Evolutionary conservation across 2,329 filamentous ascomycete species (phyloP).

Genomic region (Diplodia sapinea): DNA sequence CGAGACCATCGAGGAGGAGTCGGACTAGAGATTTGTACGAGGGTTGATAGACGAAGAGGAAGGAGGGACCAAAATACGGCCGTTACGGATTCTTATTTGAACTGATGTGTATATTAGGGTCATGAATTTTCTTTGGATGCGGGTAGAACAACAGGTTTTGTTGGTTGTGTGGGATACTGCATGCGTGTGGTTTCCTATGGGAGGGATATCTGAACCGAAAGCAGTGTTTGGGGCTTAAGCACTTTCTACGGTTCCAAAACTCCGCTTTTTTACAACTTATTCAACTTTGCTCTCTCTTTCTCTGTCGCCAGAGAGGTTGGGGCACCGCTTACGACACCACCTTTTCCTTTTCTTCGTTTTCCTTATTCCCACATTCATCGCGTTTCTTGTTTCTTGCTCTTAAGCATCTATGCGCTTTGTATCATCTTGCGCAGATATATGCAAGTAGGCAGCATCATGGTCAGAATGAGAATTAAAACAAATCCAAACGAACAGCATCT

Average conservation of each 20-base stretch:
- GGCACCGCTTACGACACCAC: neutral
- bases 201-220: neutral
- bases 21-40: neutral
- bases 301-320: neutral
- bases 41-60: neutral
- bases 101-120: constrained; percentile 25
- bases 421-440: constrained; percentile 18
- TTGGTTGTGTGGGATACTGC: neutral
- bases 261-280: neutral
- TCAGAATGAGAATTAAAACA: neutral
- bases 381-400: neutral
- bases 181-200: neutral
- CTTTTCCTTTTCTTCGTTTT: neutral
- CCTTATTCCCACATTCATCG: neutral
- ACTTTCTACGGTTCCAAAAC: neutral
- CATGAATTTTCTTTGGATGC: neutral
- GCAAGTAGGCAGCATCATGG: constrained; percentile 24
- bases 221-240: neutral
- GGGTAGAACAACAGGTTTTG: neutral
- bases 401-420: neutral
- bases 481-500: neutral
- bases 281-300: constrained; percentile 1
- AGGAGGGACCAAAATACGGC: neutral
- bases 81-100: neutral
- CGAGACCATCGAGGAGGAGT: constrained; percentile 18